Evolutionary conservation across 768 basidiomycete species (phyloP).

Genomic region (Hygrophorus russula): DNA sequence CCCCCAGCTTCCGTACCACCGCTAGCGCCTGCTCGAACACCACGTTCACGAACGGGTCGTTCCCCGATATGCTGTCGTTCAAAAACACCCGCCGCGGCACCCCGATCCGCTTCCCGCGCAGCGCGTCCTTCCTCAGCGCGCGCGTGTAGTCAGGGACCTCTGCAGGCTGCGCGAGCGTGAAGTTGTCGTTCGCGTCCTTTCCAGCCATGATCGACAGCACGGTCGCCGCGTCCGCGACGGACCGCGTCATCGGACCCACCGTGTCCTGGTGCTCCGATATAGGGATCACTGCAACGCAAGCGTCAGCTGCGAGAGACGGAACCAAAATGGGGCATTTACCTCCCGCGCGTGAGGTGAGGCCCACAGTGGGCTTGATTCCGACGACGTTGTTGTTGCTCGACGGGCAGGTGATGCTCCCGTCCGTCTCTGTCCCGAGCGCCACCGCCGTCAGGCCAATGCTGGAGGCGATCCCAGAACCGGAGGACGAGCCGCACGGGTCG

Average conservation of each 20-base stretch:
- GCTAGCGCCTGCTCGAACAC: slow-evolving; percentile 29
- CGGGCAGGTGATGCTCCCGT: slow-evolving; percentile 46
- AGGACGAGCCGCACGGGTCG: slow-evolving; percentile 48
- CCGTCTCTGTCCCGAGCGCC: slow-evolving; percentile 32
- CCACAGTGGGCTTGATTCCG: slow-evolving; percentile 52
- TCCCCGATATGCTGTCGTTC: slow-evolving; percentile 20
- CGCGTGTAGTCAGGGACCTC: slow-evolving; percentile 43
- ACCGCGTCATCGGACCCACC: slow-evolving; percentile 45
- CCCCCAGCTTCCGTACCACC: slow-evolving; percentile 28
- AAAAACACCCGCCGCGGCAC: slow-evolving; percentile 34
- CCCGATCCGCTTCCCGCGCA: slow-evolving; percentile 42
- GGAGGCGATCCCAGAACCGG: slow-evolving; percentile 44
- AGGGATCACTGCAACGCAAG: slow-evolving; percentile 32
- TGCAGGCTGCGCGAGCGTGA: slow-evolving; percentile 44
- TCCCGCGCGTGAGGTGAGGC: slow-evolving; percentile 47
- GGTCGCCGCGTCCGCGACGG: slow-evolving; percentile 45
- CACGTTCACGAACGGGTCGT: slow-evolving; percentile 22
- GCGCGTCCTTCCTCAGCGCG: slow-evolving; percentile 35
- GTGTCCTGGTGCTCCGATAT: slow-evolving; percentile 49
- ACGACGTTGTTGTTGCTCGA: slow-evolving; percentile 40
- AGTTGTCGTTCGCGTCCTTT: slow-evolving; percentile 41
- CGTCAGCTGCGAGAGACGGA: not conserved
- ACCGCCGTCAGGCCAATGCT: slow-evolving; percentile 42
- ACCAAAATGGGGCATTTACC: slow-evolving; percentile 22
- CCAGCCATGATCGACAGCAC: slow-evolving; percentile 38